Base-by-base conservation (phyloP, 2,329 filamentous ascomycete genomes). In the Cercospora janseana region DNA sequence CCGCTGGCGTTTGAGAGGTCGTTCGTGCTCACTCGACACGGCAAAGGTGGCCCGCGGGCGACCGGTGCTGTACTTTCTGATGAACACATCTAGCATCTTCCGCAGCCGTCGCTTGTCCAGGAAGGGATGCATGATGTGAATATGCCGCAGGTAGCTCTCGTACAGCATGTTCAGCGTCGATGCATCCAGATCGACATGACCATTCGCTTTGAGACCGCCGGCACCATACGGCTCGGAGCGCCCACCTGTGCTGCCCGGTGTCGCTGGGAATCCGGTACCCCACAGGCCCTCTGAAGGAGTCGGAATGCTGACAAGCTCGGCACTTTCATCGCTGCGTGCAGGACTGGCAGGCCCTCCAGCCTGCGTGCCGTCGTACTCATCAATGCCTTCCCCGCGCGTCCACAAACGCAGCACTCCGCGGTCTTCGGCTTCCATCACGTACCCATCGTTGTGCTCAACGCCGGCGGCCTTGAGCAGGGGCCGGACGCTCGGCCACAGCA, bases 91-190 rank as follows among this genome's bases (percentile, higher is more conserved):
- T 27, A 83, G 68, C 70, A 80, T 78, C 29, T 68, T 68, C 4
- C 71, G 68, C n/a, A 85, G 65, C 31, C 75, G 73, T 9, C 65
- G 65, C 37, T 76, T 73, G 54, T 84, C 77, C 35, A 86, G 69
- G 58, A 86, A 82, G 0, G 83, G 83, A 64, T 86, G 83, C 49
- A 86, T 69, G 44, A 76, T 77, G 60, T 85, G 80, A 46, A 86
- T 79, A 62, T 83, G 73, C 3, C 73, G 65, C 57, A 83, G 67
- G 60, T 83, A 86, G 55, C 75, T 81, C 3, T 73, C 66, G 51
- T 77, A 73, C 32, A 83, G 72, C 6, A 64, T 68, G 31, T 71
- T 69, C 31, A 84, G 65, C 0, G 77, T 79, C 4, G 70, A 68
- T 0, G 66, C 61, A 53, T 82, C 75, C 10, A 84, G 70, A 44